Evolutionary conservation across 1,284 basidiomycete species (phyloP), one percentile per base, ranked within the genome.

Genomic region (Tilletia walkeri): DNA sequence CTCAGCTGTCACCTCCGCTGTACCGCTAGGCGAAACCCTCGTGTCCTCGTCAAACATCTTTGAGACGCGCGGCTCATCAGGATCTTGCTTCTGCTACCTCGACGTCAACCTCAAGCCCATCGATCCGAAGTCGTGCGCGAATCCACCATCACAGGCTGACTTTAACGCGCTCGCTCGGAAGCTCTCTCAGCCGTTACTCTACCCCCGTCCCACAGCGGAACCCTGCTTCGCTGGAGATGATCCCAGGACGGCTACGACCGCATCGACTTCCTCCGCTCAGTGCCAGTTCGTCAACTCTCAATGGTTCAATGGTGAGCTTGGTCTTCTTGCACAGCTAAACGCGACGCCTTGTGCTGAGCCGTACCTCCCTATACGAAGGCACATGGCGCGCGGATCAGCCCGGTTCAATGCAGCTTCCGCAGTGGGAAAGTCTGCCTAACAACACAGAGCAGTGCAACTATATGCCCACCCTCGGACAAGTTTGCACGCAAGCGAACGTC

Each of bases 71-170:
- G 24, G 24, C 24, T 30, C 24, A 30, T 30, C 50, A 18, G 50
- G 50, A 53, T 53, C 50, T 6, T 63, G 59, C 36, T 63, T 63
- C 59, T 63, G 59, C 59, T 63, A 63, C 34, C 59, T 63, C 34
- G 59, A 41, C 34, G 18, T 34, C 59, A 63, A 63, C 59, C 59
- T 63, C 16, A 63, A 63, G 7, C 59, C 59, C 12, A 24, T 63
- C 34, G 36, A 63, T 36, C 38, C 34, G 3, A 7, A n/a, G 3
- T 24, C 59, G 34, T 63, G 59, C 59, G 30, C 59, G 3, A 63
- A 63, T 3, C 59, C 59, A 38, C 59, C 59, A 10, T 63, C 59
- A 14, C 36, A 38, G 36, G 6, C 34, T 16, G 34, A 63, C 59
- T 63, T 63, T 36, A 10, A 39, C 10, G 34, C 59, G 36, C 34